Evolutionary conservation across 176 grass and related monocot genomes (phyloP), one percentile per base, ranked within the genome.

Genomic region (Aegilops tauschii): DNA sequence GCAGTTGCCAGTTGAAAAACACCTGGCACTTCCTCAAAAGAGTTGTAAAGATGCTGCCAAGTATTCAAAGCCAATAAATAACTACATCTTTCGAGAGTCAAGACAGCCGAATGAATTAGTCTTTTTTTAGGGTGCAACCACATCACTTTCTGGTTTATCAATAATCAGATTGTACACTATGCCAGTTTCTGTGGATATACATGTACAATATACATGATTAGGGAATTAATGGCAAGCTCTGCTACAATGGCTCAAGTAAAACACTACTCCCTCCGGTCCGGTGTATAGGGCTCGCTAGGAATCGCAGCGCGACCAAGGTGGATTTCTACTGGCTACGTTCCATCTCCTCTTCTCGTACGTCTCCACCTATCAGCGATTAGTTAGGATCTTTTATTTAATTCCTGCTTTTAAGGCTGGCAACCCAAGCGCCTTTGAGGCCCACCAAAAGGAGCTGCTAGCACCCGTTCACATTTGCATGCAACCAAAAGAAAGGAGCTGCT

Each of bases 1-100:
- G 97, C 90, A 91, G 97, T 98, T 78, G 97, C 97, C 81, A 96
- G 95, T 39, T 94, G 80, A 89, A 98, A 98, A 84, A 98, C 79
- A 67, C 97, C 92, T 44, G 90, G 93, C 66, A 98, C 89, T 92
- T 96, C 97, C 77, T 96, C 90, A 5, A 96, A 96, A 42, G 90
- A 96, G 87, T 87, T 93, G 78, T 98, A 96, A 82, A 98, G 93
- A 82, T 96, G 87, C 97, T 98, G 94, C 78, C 61, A 84, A 85
- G 49, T 31, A 85, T 83, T 64, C 49, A 80, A 66, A 86, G 20
- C 47, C 64, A 82, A 85, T 16, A 27, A 76, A 85, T 45, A 78
- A 44, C 31, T 90, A 84, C 28, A 75, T 64, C 42, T 89, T n/a
- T 52, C 27, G 29, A 76, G 39, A 52, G 44, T 82, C 28, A 52